Conservation (phyloP, 2,329 filamentous ascomycete genomes). For the Colletotrichum tamarilloi region DNA sequence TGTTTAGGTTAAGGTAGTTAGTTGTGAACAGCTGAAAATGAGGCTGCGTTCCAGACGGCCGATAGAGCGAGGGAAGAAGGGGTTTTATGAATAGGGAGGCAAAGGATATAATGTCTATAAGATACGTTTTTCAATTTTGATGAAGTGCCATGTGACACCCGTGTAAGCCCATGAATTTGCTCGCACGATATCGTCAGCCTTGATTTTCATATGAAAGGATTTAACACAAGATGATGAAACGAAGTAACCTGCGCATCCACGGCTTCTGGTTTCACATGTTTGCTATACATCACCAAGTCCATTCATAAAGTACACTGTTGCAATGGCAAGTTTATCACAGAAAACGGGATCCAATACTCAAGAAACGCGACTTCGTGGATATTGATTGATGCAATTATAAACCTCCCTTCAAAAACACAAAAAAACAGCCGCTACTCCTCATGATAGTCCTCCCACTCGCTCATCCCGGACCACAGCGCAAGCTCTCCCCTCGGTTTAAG, state of each 20-base stretch:
- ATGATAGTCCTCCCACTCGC: neutral
- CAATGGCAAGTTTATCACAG: too few relatives aligned
- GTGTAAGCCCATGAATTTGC: neutral
- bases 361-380: neutral
- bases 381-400: neutral
- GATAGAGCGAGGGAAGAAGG: constrained; percentile 3
- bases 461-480: neutral
- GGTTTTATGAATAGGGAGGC: constrained; percentile 21
- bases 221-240: too few relatives aligned
- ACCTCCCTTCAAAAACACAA: neutral
- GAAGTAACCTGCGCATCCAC: too few relatives aligned
- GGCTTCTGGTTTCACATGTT: too few relatives aligned
- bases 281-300: too few relatives aligned
- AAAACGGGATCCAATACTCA: too few relatives aligned
- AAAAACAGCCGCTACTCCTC: neutral
- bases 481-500: too few relatives aligned
- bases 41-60: constrained; percentile 24
- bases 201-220: too few relatives aligned
- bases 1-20: neutral
- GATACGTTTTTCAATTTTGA: constrained; percentile 12
- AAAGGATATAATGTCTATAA: constrained; percentile 35
- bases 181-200: too few relatives aligned
- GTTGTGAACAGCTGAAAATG: neutral
- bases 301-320: too few relatives aligned
- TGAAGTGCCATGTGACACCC: neutral